These are phyloP conservation scores for Ilex asprella DNA, from an alignment of 257 asterid genomes.

Conservation along the genomic window DNA sequence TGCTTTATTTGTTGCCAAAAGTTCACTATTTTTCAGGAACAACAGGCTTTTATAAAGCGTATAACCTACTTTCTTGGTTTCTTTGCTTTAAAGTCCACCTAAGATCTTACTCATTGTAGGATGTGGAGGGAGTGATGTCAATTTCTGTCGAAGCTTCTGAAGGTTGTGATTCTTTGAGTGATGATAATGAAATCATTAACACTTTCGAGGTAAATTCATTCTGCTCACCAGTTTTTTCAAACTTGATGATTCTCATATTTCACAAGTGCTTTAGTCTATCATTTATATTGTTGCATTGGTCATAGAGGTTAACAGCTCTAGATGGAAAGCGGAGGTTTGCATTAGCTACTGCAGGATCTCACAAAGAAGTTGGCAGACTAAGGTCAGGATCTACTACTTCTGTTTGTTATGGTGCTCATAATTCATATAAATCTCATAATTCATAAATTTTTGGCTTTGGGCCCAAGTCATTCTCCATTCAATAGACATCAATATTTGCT, in stretches of 20 bases:
- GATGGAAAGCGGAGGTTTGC: no score
- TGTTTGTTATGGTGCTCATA: not conserved
- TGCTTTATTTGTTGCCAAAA: no score
- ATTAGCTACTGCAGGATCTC: constrained; percentile 97
- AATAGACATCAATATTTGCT: not conserved
- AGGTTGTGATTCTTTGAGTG: constrained; percentile 77
- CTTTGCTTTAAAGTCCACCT: no score
- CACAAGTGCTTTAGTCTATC: not conserved
- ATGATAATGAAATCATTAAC: constrained; percentile 86
- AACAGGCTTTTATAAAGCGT: no score
- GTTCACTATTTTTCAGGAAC: no score
- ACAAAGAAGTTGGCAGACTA: constrained; percentile 93
- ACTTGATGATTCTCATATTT: no score
- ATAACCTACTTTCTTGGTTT: no score
- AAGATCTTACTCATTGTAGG: constrained; percentile 35
- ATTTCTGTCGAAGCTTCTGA: constrained; percentile 91
- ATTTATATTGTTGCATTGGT: constrained; percentile 2
- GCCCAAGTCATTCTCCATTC: not conserved
- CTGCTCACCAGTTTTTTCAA: no score
- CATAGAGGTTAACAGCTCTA: constrained; percentile 86
- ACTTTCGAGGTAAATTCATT: constrained; percentile 64
- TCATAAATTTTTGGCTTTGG: not conserved
- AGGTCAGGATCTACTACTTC: constrained; percentile 51
- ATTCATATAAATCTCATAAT: not conserved
- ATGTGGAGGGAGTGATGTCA: constrained; percentile 99